Evolutionary conservation across 768 basidiomycete genomes (phyloP), one percentile per base, ranked within the genome.

Genomic region (Panaeolus cyanescens): DNA sequence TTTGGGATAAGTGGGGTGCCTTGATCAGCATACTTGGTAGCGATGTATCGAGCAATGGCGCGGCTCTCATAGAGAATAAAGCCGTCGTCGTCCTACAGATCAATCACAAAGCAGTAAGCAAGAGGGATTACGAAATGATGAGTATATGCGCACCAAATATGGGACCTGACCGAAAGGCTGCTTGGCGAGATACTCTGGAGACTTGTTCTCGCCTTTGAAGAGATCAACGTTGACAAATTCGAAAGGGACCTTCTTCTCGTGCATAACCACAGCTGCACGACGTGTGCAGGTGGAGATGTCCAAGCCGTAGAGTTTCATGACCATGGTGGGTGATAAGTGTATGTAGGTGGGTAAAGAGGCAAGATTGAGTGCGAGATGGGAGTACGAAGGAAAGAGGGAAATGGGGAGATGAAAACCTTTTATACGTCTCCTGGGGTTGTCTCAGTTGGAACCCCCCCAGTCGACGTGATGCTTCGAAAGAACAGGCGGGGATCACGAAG

Each of bases 121-220:
- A 9, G 36, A 12, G 15, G 4, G 34, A 32, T 28, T 33, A 36
- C 19, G 28, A 58, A 32, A 32, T 2, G 8, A 31, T 56, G 5
- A 13, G 28, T 20, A 13, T 33, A 56, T 33, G 69, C 75, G 33
- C 59, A 81, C 83, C 58, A 89, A 77, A 68, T 80, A 83, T 2
- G 88, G 87, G 28, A 88, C 76, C 65, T 85, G 83, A 19, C 86
- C 85, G 65, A 89, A 90, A 0, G 91, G 90, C 65, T 92, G 88
- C 55, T 77, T 72, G 32, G 72, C 66, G 15, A 80, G 20, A 74
- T 73, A 83, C 8, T 65, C 79, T 0, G 80, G 67, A 0, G 68
- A 3, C 70, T 86, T 88, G 37, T 87, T 83, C 37, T 79, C 77
- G n/a, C 67, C 70, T 63, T 79, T 79, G 42, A 50, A 1, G 20